Evolutionary conservation across 257 asterid species (phyloP), one percentile per base, ranked within the genome.

Genomic region (Mitragyna speciosa): DNA sequence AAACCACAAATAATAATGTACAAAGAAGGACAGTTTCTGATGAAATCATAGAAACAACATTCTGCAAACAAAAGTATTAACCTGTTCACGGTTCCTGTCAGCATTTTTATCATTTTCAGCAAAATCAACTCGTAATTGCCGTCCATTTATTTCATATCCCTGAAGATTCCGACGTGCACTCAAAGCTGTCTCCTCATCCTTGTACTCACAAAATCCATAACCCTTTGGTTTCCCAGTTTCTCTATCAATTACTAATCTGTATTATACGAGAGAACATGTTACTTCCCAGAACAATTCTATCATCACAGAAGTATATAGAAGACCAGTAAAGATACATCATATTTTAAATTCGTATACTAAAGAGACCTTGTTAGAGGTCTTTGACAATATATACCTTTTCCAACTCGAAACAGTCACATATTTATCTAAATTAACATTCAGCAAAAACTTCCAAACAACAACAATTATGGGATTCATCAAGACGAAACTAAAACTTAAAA

Each of bases 151-250:
- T 83, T 93, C 96, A 68, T 92, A 92, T 19, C 94, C 97, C 88
- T 92, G 95, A 76, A 95, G 99, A 87, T 95, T 95, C 45, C 97
- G 93, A 59, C 98, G 98, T 72, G 99, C 99, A 90, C 99, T 95
- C 45, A 90, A 82, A 77, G 98, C 96, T 24, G 99, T 95, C 87
- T 92, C 99, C 83, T 92, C 99, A 77, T 93, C 99, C 90, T 92
- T 95, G 87, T 95, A 95, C 88, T 95, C 99, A 36, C 99, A 95
- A 80, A 95, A 95, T 51, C 99, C 99, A 84, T 93, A 95, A 71
- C 99, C 99, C 88, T 95, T 95, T 26, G 97, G 97, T 82, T 92
- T 95, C 78, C 99, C 99, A 74, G 97, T 95, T 91, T 95, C 99
- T 90, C 97, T 89, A 87, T 95, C 99, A 69, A 84, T 86, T 78